Evolutionary conservation across 768 basidiomycete genomes (phyloP).

Genomic region (Amanita fuliginea): DNA sequence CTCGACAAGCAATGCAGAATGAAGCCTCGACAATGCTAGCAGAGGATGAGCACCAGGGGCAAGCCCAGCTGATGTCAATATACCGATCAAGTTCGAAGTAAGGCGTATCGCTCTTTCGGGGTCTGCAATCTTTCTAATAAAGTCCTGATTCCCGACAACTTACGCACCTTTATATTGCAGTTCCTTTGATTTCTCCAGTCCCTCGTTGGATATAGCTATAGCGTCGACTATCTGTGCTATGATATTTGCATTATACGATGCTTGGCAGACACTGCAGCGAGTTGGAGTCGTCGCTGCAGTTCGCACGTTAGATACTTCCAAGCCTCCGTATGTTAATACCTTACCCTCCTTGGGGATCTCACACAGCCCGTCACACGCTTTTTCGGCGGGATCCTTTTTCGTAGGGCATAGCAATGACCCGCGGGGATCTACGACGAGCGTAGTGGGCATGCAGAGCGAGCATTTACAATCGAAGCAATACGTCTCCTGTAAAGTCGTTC

Average conservation of each 20-base stretch:
- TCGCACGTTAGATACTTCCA: not conserved
- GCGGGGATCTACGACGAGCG: conserved; percentile 42
- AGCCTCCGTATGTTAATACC: not conserved
- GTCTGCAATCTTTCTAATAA: conserved; percentile 27
- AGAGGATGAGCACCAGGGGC: conserved; percentile 69
- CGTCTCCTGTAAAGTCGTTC: conserved; percentile 47
- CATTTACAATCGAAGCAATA: conserved; percentile 78
- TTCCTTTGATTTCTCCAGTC: conserved; percentile 55
- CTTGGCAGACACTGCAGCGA: conserved; percentile 46
- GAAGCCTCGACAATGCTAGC: conserved; percentile 61
- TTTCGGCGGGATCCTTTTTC: conserved; percentile 7
- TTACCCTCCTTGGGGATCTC: conserved; percentile 51
- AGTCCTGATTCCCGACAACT: not conserved
- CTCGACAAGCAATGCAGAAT: conserved; percentile 54
- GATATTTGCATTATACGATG: conserved; percentile 25
- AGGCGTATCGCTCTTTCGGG: conserved; percentile 44
- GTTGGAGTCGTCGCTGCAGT: conserved; percentile 34
- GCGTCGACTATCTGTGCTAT: conserved; percentile 51
- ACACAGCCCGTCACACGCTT: conserved; percentile 49
- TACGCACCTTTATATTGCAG: conserved; percentile 47
- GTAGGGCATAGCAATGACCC: conserved; percentile 62
- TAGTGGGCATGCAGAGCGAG: conserved; percentile 31
- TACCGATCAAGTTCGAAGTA: conserved; percentile 53
- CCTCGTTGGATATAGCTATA: conserved; percentile 61
- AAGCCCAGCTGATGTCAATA: conserved; percentile 47